Percentiles rank a stretch among this genome's conserved stretches.
phyloP scores from a whole-genome alignment of 768 basidiomycete genomes.

The Suillus clintonianus region DNA sequence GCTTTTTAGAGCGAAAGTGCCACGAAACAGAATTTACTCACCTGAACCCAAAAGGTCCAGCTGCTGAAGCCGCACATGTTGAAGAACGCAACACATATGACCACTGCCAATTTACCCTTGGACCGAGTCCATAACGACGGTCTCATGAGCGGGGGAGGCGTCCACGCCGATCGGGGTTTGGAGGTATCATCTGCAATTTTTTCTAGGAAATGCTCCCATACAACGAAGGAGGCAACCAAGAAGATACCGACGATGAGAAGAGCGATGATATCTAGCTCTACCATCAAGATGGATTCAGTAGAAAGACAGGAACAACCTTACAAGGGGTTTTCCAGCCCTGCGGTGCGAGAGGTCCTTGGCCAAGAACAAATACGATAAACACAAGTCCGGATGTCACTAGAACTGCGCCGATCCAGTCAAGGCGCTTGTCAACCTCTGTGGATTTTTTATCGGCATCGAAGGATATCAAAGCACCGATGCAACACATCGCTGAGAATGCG shows the following conservation, averaged over 20 bases:
- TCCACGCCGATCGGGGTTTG: slow-evolving; percentile 1
- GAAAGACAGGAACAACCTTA: slow-evolving; percentile 29
- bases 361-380: slow-evolving; percentile 65
- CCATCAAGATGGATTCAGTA: slow-evolving; percentile 18
- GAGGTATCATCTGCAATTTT: slow-evolving; percentile 13
- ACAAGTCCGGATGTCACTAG: slow-evolving; percentile 61
- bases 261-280: slow-evolving; percentile 57
- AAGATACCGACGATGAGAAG: slow-evolving; percentile 58
- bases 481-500: slow-evolving; percentile 51
- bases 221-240: slow-evolving; percentile 51
- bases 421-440: slow-evolving; percentile 39
- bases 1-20: background rate
- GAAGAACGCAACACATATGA: slow-evolving; percentile 56
- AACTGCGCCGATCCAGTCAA: slow-evolving; percentile 72
- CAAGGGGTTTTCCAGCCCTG: slow-evolving; percentile 57
- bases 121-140: slow-evolving; percentile 59
- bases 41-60: slow-evolving; percentile 47
- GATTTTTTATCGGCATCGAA: slow-evolving; percentile 55
- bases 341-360: slow-evolving; percentile 57
- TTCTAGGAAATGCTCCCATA: slow-evolving; percentile 65
- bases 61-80: slow-evolving; percentile 53
- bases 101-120: slow-evolving; percentile 54
- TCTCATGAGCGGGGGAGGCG: slow-evolving; percentile 59
- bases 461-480: slow-evolving; percentile 49
- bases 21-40: slow-evolving; percentile 33